A percentile compares a stretch with the other conserved stretches of the same genome.
Conservation (phyloP, 345 rosid genomes). For the Toxicodendron radicans region DNA sequence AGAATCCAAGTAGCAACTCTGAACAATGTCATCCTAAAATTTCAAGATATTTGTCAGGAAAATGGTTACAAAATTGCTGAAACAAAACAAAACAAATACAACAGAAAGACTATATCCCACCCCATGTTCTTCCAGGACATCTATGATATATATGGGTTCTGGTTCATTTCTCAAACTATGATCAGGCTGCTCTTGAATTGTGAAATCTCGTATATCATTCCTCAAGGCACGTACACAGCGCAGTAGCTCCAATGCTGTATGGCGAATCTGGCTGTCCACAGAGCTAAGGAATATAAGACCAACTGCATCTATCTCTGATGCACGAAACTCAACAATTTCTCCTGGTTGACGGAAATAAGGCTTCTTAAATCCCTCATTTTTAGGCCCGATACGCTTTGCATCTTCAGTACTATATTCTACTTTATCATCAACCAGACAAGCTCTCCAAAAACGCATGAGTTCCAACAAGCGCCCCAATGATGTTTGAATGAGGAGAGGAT, state of each 20-base stretch:
- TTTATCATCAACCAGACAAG: conserved; percentile 77
- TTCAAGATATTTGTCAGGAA: conserved; percentile 7
- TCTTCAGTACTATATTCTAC: conserved; percentile 50
- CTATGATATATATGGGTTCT: conserved; percentile 87
- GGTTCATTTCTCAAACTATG: conserved; percentile 67
- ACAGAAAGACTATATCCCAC: conserved; percentile 36
- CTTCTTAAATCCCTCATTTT: conserved; percentile 65
- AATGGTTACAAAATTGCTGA: conserved; percentile 11
- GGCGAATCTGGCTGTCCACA: conserved; percentile 95
- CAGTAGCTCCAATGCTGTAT: conserved; percentile 87
- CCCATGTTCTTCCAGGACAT: conserved; percentile 98
- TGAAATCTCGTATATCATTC: conserved; percentile 74
- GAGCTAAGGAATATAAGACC: conserved; percentile 95
- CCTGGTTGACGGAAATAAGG: conserved; percentile 67
- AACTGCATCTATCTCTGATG: conserved; percentile 95
- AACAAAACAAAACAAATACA: conserved; percentile 8
- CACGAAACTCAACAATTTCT: conserved; percentile 78
- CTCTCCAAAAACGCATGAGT: conserved; percentile 99
- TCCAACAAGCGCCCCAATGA: conserved; percentile 90
- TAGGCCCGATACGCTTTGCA: conserved; percentile 44
- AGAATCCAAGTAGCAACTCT: conserved; percentile 94
- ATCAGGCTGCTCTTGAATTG: conserved; percentile 56
- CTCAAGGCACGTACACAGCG: conserved; percentile 96
- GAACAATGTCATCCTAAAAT: conserved; percentile 94
- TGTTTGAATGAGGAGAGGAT: conserved; percentile 96